Base-by-base conservation (phyloP, 2,329 filamentous ascomycete species). In the Penicillium griseofulvum region DNA sequence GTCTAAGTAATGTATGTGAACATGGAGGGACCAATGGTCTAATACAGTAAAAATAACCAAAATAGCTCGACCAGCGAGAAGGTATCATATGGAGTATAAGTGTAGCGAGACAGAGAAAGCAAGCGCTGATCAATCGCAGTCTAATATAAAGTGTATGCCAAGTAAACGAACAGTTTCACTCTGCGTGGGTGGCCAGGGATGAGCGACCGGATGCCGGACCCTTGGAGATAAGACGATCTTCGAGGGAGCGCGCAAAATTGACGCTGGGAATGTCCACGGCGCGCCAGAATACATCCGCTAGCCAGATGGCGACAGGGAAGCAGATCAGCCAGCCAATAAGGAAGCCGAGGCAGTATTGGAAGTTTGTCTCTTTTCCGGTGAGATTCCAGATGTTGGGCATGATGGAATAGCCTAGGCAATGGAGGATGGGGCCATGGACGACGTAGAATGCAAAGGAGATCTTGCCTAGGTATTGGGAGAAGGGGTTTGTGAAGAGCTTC, bases 221-320 rank as follows among this genome's bases (percentile, higher is more conserved):
- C 36, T 70, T 69, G 1, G 65, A 61, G 29, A 68, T 59, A 28
- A 72, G 54, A 36, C 64, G 65, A 39, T 65, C 66, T 64, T 81
- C 81, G 26, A 83, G 56, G 74, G 79, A 81, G 41, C 76, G 72
- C 3, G 80, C 77, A 60, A 83, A 76, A 47, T 74, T 76, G 8
- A 83, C 73, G 65, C 78, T 75, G 1, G 78, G 78, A 4, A 73
- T 68, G 67, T 87, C 84, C 6, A 87, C 75, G 1, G 70, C 70
- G 28, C 83, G 76, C 81, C 82, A 85, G 63, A 85, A 86, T 4
- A 87, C 54, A 67, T 87, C 84, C 1, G 81, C 80, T 5, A 77
- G 74, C 78, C 82, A 86, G 6, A 86, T 72, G 0, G 80, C 68
- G 28, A 76, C 52, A 7, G 70, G 65, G 4, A 77, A 60, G 52